These are phyloP conservation scores for Juncus inflexus DNA, from an alignment of 176 grass and related monocot species.

Conservation along the genomic window DNA sequence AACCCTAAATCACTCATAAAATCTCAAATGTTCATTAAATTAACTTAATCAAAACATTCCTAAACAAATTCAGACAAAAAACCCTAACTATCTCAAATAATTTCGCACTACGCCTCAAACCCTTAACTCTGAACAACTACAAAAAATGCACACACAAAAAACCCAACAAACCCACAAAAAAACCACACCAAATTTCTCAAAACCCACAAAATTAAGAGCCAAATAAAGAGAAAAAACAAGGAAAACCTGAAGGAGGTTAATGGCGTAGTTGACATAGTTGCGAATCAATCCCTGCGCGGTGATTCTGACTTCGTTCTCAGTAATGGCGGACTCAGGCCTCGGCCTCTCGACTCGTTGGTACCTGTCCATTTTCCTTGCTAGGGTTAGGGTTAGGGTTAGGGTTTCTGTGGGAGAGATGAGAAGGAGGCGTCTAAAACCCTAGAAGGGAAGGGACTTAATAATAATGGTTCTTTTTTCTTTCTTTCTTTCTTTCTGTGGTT, in stretches of 20 bases:
- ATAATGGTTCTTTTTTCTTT: slow-evolving; percentile 4
- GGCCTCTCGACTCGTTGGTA: slow-evolving; percentile 89
- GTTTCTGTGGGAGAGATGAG: slow-evolving; percentile 18
- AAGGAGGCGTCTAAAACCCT: slow-evolving; percentile 61
- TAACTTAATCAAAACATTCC: no score
- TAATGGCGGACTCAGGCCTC: slow-evolving; percentile 70
- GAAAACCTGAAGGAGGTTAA: slow-evolving; percentile 38
- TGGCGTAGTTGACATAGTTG: slow-evolving; percentile 46
- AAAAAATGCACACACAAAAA: no score
- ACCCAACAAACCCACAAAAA: background rate
- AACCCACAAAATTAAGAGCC: background rate
- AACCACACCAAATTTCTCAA: background rate
- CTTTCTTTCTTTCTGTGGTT: slow-evolving; percentile 1
- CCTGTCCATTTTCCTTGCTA: slow-evolving; percentile 54
- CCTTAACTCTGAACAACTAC: no score
- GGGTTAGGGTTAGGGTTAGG: slow-evolving; percentile 28
- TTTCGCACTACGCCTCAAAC: no score
- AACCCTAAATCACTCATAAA: no score
- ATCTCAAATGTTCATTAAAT: no score
- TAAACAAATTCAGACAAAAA: no score
- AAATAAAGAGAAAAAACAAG: background rate
- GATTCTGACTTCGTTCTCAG: slow-evolving; percentile 97
- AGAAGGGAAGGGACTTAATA: slow-evolving; percentile 30
- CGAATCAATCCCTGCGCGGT: slow-evolving; percentile 38
- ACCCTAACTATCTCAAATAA: no score